Conservation (phyloP, 179 eudicot genomes). For the Beta macrorhiza region DNA sequence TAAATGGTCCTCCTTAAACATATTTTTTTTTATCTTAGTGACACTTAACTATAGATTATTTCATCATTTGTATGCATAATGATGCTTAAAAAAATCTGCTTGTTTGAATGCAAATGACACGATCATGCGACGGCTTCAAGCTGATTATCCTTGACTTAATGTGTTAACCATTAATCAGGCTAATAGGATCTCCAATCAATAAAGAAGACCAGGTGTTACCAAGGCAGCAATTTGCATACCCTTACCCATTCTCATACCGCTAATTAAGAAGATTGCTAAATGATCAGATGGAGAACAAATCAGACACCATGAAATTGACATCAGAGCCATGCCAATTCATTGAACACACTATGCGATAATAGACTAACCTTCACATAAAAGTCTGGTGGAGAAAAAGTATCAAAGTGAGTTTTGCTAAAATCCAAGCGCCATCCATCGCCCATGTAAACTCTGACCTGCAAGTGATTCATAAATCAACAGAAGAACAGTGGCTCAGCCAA, state of each 20-base stretch:
- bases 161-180: neutral
- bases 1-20: too few relatives aligned
- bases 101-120: neutral
- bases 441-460: conserved; percentile 69
- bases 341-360: neutral
- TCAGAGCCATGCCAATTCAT: neutral
- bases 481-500: neutral
- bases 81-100: too few relatives aligned
- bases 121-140: too few relatives aligned
- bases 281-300: neutral
- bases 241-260: neutral
- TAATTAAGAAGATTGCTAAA: neutral
- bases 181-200: neutral
- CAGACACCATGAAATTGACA: neutral
- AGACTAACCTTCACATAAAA: conserved; percentile 54
- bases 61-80: too few relatives aligned
- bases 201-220: too few relatives aligned
- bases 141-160: too few relatives aligned
- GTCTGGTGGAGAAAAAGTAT: conserved; percentile 78
- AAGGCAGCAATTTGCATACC: neutral
- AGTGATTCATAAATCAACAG: neutral
- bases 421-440: conserved; percentile 87
- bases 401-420: conserved; percentile 71
- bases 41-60: too few relatives aligned
- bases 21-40: too few relatives aligned